These are phyloP conservation scores for Postia placenta DNA, from an alignment of 768 basidiomycete species.

Conservation along the genomic window DNA sequence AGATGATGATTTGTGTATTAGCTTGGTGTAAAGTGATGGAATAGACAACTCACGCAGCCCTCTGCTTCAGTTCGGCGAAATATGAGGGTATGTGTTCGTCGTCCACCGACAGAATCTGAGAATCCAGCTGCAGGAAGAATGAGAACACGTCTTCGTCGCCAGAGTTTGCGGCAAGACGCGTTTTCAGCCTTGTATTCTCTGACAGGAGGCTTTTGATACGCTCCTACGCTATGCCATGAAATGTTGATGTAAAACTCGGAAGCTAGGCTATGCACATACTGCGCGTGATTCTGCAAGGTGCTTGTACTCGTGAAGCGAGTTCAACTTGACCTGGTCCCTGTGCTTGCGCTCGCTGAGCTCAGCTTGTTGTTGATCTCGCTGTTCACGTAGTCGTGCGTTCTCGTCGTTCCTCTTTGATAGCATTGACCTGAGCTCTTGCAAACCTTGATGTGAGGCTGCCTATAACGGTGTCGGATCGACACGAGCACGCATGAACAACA, in stretches of 20 bases:
- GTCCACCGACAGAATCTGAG: slow-evolving; percentile 42
- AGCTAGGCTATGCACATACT: slow-evolving; percentile 24
- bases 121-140: slow-evolving; percentile 57
- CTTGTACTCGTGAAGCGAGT: slow-evolving; percentile 60
- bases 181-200: slow-evolving; percentile 68
- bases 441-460: slow-evolving; percentile 39
- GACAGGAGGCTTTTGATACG: slow-evolving; percentile 66
- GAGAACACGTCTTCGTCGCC: slow-evolving; percentile 67
- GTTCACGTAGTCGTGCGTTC: slow-evolving; percentile 60
- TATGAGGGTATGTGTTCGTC: too few species aligned
- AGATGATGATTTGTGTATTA: slow-evolving; percentile 2
- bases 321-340: slow-evolving; percentile 51
- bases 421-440: slow-evolving; percentile 59
- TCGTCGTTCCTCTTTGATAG: slow-evolving; percentile 63
- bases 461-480: slow-evolving; percentile 14
- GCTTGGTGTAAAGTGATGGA: background rate
- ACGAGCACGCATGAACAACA: background rate
- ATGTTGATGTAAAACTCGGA: background rate
- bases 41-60: slow-evolving; percentile 37
- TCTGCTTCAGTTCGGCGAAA: slow-evolving; percentile 45
- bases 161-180: slow-evolving; percentile 67
- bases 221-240: slow-evolving; percentile 37
- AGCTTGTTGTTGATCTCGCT: slow-evolving; percentile 59
- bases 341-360: slow-evolving; percentile 67
- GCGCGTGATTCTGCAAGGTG: slow-evolving; percentile 56